phyloP scores from a whole-genome alignment of 192 early-diverging fungal genomes.

The Pilaira anomala region DNA sequence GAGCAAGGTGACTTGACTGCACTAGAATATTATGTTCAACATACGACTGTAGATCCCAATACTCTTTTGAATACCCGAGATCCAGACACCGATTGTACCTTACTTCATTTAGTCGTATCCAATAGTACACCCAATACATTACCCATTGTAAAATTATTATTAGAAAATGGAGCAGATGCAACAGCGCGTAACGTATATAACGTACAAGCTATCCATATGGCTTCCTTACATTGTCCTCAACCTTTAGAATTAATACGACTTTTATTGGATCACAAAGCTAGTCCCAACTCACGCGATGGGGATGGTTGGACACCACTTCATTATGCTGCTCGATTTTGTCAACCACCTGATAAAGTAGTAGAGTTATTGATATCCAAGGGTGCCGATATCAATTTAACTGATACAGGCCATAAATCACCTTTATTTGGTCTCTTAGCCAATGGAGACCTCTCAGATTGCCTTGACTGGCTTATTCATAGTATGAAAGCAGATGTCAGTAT shows the following conservation, averaged over 20 bases:
- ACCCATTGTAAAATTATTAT: slow-evolving; percentile 9
- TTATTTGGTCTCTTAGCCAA: slow-evolving; percentile 36
- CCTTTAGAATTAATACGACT: slow-evolving; percentile 13
- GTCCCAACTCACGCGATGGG: slow-evolving; percentile 56
- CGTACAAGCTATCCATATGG: slow-evolving; percentile 33
- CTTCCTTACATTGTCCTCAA: slow-evolving; percentile 13
- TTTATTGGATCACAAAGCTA: slow-evolving; percentile 39
- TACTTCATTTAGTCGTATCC: slow-evolving; percentile 29
- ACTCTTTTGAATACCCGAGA: slow-evolving; percentile 27
- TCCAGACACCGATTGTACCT: slow-evolving; percentile 25
- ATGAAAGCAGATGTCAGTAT: slow-evolving; percentile 18
- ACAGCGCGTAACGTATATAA: slow-evolving; percentile 20
- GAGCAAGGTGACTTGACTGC: slow-evolving; percentile 24
- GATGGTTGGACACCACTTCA: slow-evolving; percentile 63
- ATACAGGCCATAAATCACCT: slow-evolving; percentile 25
- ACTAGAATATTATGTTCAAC: slow-evolving; percentile 26
- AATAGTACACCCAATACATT: neutral
- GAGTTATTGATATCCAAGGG: slow-evolving; percentile 25
- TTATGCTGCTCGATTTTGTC: slow-evolving; percentile 37
- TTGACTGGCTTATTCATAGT: slow-evolving; percentile 31
- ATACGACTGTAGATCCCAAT: neutral
- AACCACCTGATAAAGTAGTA: slow-evolving; percentile 18
- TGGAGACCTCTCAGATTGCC: slow-evolving; percentile 16
- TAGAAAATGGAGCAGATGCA: slow-evolving; percentile 28
- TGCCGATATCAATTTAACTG: slow-evolving; percentile 30